A percentile compares a stretch with the other conserved stretches of the same genome.
These are phyloP conservation scores for Citrullus amarus DNA, from an alignment of 306 rosid genomes.

Conservation along the genomic window DNA sequence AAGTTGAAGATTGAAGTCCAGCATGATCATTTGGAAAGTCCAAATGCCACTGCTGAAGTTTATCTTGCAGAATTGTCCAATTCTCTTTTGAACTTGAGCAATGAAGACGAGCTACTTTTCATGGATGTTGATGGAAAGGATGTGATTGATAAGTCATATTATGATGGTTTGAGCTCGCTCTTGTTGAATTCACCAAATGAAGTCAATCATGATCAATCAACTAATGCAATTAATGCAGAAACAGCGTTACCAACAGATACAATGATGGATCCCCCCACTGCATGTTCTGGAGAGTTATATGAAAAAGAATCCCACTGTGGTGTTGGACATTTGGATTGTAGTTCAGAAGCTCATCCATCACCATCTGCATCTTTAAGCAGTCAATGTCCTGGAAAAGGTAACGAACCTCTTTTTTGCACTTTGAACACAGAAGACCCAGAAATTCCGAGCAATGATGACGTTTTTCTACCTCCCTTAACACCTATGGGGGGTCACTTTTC, in stretches of 20 bases:
- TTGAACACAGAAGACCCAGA: constrained; percentile 65
- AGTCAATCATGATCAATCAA: constrained; percentile 27
- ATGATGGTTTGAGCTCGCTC: constrained; percentile 80
- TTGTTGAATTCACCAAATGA: constrained; percentile 44
- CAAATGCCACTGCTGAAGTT: constrained; percentile 35
- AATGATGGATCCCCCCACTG: constrained; percentile 20
- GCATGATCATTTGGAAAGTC: constrained; percentile 30
- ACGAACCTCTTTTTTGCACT: constrained; percentile 40
- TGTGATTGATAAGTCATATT: constrained; percentile 61
- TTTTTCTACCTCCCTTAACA: constrained; percentile 39
- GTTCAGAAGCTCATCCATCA: constrained; percentile 26
- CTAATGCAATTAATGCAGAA: constrained; percentile 23
- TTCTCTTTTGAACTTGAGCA: constrained; percentile 62
- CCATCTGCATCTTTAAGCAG: constrained; percentile 33
- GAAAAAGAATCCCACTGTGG: constrained; percentile 23
- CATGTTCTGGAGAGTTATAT: constrained; percentile 29
- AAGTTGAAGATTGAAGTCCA: constrained; percentile 19
- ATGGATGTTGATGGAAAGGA: constrained; percentile 55
- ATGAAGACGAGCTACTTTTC: constrained; percentile 64
- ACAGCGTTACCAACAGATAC: constrained; percentile 22
- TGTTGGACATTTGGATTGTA: constrained; percentile 22
- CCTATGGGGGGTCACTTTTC: constrained; percentile 24
- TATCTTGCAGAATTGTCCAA: constrained; percentile 70
- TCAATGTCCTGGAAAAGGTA: constrained; percentile 33
- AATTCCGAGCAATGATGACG: constrained; percentile 73